phyloP scores from a whole-genome alignment of 2,329 filamentous ascomycete genomes.

The Bertia moriformis region DNA sequence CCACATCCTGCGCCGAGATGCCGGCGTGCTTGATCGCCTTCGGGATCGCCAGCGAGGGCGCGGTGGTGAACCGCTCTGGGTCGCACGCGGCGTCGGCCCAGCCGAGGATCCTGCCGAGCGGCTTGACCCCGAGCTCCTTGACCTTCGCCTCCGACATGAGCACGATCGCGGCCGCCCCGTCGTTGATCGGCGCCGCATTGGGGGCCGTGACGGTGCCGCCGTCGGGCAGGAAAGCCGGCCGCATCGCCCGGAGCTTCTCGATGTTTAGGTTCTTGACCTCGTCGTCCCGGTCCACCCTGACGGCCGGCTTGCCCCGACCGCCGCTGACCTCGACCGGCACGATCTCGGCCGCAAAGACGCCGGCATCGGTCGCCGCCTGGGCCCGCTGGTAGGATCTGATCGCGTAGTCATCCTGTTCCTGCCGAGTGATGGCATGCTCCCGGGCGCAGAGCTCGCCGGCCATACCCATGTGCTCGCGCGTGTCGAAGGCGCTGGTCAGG shows the following conservation, averaged over 20 bases:
- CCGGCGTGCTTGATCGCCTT: constrained; percentile 95
- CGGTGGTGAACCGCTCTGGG: constrained; percentile 89
- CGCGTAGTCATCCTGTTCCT: constrained; percentile 87
- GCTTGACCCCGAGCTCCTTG: constrained; percentile 80
- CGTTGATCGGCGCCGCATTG: constrained; percentile 91
- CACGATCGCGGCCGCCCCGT: constrained; percentile 82
- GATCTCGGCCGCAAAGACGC: constrained; percentile 75
- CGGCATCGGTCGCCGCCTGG: constrained; percentile 68
- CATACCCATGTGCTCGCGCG: constrained; percentile 93
- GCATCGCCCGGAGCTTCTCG: constrained; percentile 72
- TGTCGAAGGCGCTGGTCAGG: constrained; percentile 77
- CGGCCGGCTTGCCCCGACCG: constrained; percentile 74
- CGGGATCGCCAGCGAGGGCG: constrained; percentile 83
- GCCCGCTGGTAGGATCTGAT: constrained; percentile 91
- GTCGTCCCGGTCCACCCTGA: constrained; percentile 73
- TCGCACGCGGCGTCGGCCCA: constrained; percentile 90
- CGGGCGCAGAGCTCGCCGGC: constrained; percentile 80
- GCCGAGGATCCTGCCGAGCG: constrained; percentile 88
- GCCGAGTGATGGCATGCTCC: constrained; percentile 68
- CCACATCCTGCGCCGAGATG: constrained; percentile 61
- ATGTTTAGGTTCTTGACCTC: constrained; percentile 89
- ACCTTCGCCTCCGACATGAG: constrained; percentile 89
- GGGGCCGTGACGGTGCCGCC: constrained; percentile 85
- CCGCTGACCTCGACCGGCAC: constrained; percentile 76
- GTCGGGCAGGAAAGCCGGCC: constrained; percentile 66